phyloP scores from a whole-genome alignment of 1,284 basidiomycete species.

The Apiotrichum siamense region DNA sequence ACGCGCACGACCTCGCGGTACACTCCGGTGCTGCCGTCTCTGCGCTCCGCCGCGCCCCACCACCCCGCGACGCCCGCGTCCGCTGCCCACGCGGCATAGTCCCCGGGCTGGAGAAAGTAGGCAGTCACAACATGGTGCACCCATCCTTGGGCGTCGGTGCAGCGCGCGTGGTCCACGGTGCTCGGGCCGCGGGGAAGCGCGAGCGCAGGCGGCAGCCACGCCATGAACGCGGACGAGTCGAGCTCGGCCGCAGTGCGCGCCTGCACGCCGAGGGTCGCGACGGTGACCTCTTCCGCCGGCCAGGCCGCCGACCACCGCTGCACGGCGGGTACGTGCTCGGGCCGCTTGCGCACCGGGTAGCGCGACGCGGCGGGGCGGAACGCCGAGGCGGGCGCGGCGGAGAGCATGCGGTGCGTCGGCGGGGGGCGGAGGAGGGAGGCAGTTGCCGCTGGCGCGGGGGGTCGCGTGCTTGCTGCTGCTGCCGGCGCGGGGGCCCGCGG shows the following conservation, averaged over 20 bases:
- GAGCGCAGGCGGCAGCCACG: neutral
- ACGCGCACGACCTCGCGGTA: constrained; percentile 8
- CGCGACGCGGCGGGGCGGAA: neutral
- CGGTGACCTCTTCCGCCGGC: neutral
- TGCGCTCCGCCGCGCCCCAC: neutral
- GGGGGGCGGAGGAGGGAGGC: neutral
- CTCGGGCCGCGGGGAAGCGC: neutral
- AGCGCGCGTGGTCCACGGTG: constrained; percentile 8
- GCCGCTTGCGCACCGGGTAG: constrained; percentile 1
- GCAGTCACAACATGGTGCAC: constrained; percentile 9
- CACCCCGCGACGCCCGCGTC: constrained; percentile 1
- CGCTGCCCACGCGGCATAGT: neutral
- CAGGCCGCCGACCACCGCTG: constrained; percentile 7
- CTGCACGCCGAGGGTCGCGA: constrained; percentile 6
- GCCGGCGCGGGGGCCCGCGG: too few species aligned
- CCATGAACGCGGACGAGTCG: neutral
- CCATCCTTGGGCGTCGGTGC: neutral
- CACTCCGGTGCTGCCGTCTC: neutral
- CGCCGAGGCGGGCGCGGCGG: neutral
- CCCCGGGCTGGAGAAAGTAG: constrained; percentile 2
- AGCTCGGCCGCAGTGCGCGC: neutral
- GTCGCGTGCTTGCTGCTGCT: too few species aligned
- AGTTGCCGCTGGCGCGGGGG: neutral
- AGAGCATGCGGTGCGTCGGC: neutral
- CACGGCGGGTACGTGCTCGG: constrained; percentile 1